Conservation (phyloP, 768 basidiomycete genomes). For the Mycena pura region DNA sequence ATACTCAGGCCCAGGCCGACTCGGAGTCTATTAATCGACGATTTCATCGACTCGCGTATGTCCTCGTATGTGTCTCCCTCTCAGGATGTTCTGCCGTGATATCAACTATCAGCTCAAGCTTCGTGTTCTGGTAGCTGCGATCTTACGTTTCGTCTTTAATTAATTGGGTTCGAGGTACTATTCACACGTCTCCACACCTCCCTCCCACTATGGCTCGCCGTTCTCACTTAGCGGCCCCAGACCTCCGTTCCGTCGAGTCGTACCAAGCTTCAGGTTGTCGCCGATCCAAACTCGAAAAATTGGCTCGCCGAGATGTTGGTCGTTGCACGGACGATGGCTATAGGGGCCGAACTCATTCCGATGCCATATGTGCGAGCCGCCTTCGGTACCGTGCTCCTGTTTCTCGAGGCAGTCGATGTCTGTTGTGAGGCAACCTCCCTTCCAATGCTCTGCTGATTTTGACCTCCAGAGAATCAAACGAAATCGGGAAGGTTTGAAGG, state of each 20-base stretch:
- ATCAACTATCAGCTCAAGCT: no score
- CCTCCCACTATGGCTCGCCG: background rate
- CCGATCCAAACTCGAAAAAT: background rate
- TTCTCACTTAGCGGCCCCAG: background rate
- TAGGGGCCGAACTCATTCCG: background rate
- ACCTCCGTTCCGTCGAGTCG: background rate
- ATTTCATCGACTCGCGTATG: no score
- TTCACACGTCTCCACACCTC: no score
- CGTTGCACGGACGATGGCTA: background rate
- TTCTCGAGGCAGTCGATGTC: background rate
- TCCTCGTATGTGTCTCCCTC: no score
- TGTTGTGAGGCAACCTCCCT: background rate
- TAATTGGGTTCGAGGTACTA: no score
- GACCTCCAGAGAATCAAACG: background rate
- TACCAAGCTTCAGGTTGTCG: background rate
- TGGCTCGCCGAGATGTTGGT: background rate
- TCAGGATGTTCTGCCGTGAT: no score
- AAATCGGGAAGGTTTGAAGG: background rate
- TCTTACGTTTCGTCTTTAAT: no score
- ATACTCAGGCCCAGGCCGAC: no score
- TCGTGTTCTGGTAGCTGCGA: no score
- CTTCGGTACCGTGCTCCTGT: background rate
- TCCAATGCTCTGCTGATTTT: background rate
- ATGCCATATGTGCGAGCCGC: background rate
- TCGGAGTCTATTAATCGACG: no score